Base-by-base conservation (phyloP, 2,329 filamentous ascomycete genomes). In the Rhynchosporium secalis region DNA sequence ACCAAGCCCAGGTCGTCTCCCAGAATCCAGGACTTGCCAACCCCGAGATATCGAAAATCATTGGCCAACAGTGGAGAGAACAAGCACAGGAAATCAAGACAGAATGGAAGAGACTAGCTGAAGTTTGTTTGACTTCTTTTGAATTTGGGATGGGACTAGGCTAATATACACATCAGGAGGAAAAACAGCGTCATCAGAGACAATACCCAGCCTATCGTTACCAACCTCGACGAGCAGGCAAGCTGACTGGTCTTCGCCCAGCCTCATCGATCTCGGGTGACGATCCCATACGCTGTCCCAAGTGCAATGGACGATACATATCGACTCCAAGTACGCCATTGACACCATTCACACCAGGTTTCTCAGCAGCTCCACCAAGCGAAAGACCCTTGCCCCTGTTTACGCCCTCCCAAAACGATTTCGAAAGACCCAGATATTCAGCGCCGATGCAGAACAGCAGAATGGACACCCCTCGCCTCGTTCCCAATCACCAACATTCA, bases 171-270 rank as follows among this genome's bases (percentile, higher is more conserved):
- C 55, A 59, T 47, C 69, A 89, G 86, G 85, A 96, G 77, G 95
- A 98, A 76, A 98, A 98, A 79, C 81, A 86, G 65, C 88, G 90
- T 20, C 95, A 99, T 75, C 88, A 92, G 72, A 87, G 88, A 66
- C 90, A 93, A 77, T 96, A 97, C 75, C 95, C 95, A 2, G 89
- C 91, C 68, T 99, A 99, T 77, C 87, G 92, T 66, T 99, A 98
- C 74, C 92, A 96, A 74, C 95, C 95, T 41, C 70, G 72, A 62
- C 68, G 73, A 63, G 66, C 72, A 52, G 72, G 72, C 8, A 74
- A 71, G 61, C 15, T 66, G 47, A 70, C 62, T 60, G 67, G 66
- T 15, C 56, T 60, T 49, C 65, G 69, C 38, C 65, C 67, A 13
- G 28, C 63, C 15, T 65, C 71, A 45, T 73, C 76, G 1, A 72